Base-by-base conservation (phyloP, 306 rosid species). In the Acacia crassicarpa region DNA sequence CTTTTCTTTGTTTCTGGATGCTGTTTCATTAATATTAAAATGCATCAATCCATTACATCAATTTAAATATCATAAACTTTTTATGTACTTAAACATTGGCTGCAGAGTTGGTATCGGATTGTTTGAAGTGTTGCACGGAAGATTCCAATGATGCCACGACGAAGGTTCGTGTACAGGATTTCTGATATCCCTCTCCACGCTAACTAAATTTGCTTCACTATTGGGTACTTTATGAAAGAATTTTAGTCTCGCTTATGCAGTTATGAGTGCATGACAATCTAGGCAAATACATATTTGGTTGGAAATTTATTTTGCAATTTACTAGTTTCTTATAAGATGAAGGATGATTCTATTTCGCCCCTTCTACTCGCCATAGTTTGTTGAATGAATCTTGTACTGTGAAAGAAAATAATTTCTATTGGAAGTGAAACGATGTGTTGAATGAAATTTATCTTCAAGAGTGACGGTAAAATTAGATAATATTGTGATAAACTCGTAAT, bases 71-170 rank as follows among this genome's bases (percentile, higher is more conserved):
- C 16, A 27, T 9, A 25, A 19, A 63, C 25, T 38, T 77, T 15
- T 14, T 46, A 17, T 49, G 68, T 66, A 62, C 43, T 74, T 58
- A 15, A 23, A 35, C 11, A 79, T 87, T 77, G 66, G 75, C 77
- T 86, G 88, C 92, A 95, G 98, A 92, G 51, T 77, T 93, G 91
- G 91, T 93, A 71, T 86, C 95, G 16, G 93, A 88, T 46, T 93
- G 98, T 86, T 70, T 86, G 58, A 91, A 92, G 84, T 95, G 99
- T 81, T 95, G 99, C 82, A 63, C 95, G 0, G 91, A 92, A 81
- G 99, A 95, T 80, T 95, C 96, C 68, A 68, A 91, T 81, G 98
- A 95, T 81, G 93, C 94, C 76, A 78, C 82, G 53, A 88, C 89
- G 74, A 95, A 92, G 99, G 99, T 95, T 84, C 53, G 59, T 40